A percentile compares a stretch with the other conserved stretches of the same genome.
phyloP scores from a whole-genome alignment of 768 basidiomycete genomes.

The Agaricus blazei region DNA sequence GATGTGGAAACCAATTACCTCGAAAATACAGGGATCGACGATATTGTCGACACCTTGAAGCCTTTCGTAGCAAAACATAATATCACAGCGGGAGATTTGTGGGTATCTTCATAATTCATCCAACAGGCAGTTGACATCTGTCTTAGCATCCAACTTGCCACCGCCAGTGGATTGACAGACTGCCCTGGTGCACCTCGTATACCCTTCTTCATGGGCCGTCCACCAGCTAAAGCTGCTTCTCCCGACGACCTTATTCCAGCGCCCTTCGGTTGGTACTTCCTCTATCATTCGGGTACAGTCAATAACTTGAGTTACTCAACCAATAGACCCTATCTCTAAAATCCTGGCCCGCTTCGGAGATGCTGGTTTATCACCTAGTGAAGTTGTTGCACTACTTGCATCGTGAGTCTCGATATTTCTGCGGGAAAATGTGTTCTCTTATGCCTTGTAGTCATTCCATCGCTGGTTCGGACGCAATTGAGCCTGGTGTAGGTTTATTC shows the following conservation, averaged over 20 bases:
- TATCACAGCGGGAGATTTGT: conserved; percentile 44
- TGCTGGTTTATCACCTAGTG: conserved; percentile 17
- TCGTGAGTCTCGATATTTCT: not conserved
- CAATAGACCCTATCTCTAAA: conserved; percentile 14
- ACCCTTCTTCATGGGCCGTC: conserved; percentile 33
- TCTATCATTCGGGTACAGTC: not conserved
- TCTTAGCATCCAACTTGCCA: conserved; percentile 40
- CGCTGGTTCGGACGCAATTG: conserved; percentile 6
- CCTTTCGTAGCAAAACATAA: conserved; percentile 29
- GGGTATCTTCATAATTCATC: conserved; percentile 6
- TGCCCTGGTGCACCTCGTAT: conserved; percentile 42
- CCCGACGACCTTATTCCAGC: conserved; percentile 25
- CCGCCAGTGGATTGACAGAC: conserved; percentile 34
- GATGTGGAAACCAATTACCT: conserved; percentile 36
- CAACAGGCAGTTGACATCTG: too few species aligned
- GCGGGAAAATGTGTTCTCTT: not conserved
- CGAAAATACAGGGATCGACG: conserved; percentile 40
- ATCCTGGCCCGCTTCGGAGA: conserved; percentile 19
- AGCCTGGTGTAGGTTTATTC: not conserved
- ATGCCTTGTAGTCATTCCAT: not conserved
- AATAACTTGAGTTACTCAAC: not conserved
- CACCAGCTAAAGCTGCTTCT: conserved; percentile 24
- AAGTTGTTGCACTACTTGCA: conserved; percentile 12
- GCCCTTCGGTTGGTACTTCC: conserved; percentile 5
- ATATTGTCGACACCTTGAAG: conserved; percentile 30